phyloP scores from a whole-genome alignment of 2,329 filamentous ascomycete genomes.

The Raffaelea ambrosiae region DNA sequence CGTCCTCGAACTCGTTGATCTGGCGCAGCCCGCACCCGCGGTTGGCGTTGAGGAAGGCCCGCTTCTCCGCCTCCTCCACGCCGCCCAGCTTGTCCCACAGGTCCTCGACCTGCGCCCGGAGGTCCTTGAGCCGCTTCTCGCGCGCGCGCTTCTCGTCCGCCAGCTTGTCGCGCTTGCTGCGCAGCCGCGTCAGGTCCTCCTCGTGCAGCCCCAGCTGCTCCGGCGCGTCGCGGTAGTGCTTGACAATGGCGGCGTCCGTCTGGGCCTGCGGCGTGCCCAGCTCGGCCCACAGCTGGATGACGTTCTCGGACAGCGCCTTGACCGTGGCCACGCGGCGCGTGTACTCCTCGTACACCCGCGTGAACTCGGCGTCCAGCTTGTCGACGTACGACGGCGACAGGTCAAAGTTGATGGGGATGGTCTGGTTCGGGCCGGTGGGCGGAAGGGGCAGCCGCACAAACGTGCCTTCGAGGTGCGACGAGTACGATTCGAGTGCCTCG shows the following conservation, averaged over 20 bases:
- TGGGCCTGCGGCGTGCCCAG: constrained; percentile 90
- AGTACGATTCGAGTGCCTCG: constrained; percentile 89
- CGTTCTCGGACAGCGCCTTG: constrained; percentile 66
- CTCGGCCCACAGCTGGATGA: constrained; percentile 93
- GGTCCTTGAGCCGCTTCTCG: constrained; percentile 66
- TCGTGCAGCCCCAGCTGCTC: constrained; percentile 91
- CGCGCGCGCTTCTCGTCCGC: constrained; percentile 80
- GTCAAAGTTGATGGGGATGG: constrained; percentile 76
- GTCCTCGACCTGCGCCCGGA: constrained; percentile 68
- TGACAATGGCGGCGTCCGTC: constrained; percentile 78
- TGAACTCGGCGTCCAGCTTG: constrained; percentile 82
- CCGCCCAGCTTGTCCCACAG: constrained; percentile 85
- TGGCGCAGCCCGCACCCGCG: constrained; percentile 83
- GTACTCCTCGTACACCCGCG: constrained; percentile 94
- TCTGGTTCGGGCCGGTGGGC: constrained; percentile 67
- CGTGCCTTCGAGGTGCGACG: constrained; percentile 82
- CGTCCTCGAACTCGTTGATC: constrained; percentile 94
- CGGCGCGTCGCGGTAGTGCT: constrained; percentile 80
- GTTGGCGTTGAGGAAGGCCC: constrained; percentile 77
- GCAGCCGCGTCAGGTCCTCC: constrained; percentile 69
- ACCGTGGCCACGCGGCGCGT: constrained; percentile 71
- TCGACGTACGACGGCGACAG: constrained; percentile 85
- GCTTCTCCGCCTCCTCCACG: constrained; percentile 73
- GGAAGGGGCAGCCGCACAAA: constrained; percentile 83
- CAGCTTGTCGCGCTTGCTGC: constrained; percentile 69